phyloP scores from a whole-genome alignment of 2,329 filamentous ascomycete genomes.

The Aspergillus fructus region DNA sequence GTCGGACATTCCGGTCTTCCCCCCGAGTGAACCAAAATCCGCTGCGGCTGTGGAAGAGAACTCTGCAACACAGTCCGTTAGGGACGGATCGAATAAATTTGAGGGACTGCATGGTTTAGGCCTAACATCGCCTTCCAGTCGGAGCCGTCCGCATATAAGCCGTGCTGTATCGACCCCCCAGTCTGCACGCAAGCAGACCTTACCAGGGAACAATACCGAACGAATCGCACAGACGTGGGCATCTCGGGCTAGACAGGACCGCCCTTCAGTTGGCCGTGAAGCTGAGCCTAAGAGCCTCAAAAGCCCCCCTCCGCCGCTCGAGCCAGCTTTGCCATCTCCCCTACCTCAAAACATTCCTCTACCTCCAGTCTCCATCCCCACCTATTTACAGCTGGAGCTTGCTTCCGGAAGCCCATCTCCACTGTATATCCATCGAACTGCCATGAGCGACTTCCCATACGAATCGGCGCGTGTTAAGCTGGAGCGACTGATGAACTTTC shows the following conservation, averaged over 20 bases:
- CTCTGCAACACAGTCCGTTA: constrained; percentile 23
- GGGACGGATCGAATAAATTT: constrained; percentile 22
- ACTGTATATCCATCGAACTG: constrained; percentile 62
- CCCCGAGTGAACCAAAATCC: constrained; percentile 30
- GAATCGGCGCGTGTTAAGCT: constrained; percentile 92
- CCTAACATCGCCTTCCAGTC: constrained; percentile 20
- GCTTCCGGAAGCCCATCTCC: constrained; percentile 61
- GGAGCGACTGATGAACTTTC: constrained; percentile 84
- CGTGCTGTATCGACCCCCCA: constrained; percentile 38
- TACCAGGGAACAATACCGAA: constrained; percentile 30
- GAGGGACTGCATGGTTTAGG: constrained; percentile 16
- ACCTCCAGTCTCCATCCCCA: constrained; percentile 63
- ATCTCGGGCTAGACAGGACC: constrained; percentile 35
- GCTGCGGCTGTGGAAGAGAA: constrained; percentile 17
- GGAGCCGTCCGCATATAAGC: constrained; percentile 29
- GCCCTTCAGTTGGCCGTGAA: constrained; percentile 29
- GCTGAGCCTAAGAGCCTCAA: constrained; percentile 33
- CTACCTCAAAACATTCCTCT: constrained; percentile 57
- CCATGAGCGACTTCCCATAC: constrained; percentile 67
- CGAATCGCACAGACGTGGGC: constrained; percentile 33
- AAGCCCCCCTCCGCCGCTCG: constrained; percentile 25
- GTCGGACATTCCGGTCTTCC: constrained; percentile 16
- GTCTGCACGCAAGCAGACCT: constrained; percentile 29
- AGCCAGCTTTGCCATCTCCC: constrained; percentile 42
- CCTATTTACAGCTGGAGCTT: constrained; percentile 65